phyloP scores from a whole-genome alignment of 1,284 basidiomycete species.

The Fomitopsis pinicola region DNA sequence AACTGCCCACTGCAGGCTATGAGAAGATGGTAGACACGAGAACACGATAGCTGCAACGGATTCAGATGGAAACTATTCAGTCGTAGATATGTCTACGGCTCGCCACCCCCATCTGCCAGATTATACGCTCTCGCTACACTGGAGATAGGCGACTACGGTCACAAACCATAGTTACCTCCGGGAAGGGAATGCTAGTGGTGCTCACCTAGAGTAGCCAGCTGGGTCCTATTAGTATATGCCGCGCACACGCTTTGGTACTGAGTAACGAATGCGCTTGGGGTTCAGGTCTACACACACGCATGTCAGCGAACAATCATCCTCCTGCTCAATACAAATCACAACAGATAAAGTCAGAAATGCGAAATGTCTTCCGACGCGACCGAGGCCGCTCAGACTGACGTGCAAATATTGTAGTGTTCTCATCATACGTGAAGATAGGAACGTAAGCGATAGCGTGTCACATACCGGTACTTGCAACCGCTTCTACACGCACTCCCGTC shows the following conservation, averaged over 20 bases:
- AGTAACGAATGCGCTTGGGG: neutral
- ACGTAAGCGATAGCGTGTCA: neutral
- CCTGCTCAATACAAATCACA: neutral
- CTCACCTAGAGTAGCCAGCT: neutral
- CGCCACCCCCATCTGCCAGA: neutral
- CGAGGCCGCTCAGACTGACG: constrained; percentile 44
- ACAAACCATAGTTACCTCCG: neutral
- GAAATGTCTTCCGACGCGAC: constrained; percentile 36
- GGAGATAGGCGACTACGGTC: neutral
- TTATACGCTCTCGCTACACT: neutral
- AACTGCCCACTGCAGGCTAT: neutral
- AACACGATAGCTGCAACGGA: neutral
- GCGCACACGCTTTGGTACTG: neutral
- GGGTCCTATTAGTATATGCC: neutral
- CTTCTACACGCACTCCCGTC: neutral
- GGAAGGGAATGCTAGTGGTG: no score
- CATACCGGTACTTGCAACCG: constrained; percentile 7
- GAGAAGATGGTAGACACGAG: neutral
- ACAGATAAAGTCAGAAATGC: constrained; percentile 24
- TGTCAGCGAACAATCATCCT: neutral
- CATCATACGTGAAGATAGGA: constrained; percentile 9
- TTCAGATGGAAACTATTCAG: neutral
- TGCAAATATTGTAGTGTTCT: constrained; percentile 36
- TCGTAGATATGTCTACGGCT: neutral
- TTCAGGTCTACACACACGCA: neutral